Conservation (phyloP, 1,139 yeast species). For the Yamadazyma kanchanaburiensis region DNA sequence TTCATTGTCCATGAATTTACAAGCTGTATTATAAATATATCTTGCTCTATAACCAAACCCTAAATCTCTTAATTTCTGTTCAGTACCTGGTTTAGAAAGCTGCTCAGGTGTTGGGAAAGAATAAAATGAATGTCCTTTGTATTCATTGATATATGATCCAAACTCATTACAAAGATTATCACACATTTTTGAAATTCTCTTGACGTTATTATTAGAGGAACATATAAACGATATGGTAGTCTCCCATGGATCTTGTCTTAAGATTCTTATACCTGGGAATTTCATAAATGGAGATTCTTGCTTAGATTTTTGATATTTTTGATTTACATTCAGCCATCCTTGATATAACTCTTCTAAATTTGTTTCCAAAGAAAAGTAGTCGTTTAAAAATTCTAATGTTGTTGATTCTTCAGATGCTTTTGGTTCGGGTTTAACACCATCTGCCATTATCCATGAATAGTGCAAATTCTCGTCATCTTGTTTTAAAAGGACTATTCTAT, state of each 20-base stretch:
- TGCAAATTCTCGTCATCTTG: conserved; percentile 39
- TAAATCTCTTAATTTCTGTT: conserved; percentile 45
- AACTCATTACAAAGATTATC: conserved; percentile 69
- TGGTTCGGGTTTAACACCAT: conserved; percentile 2
- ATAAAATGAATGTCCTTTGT: conserved; percentile 58
- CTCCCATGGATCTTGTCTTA: conserved; percentile 97
- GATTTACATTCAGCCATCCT: conserved; percentile 62
- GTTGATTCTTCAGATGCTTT: conserved; percentile 16
- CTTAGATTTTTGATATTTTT: conserved; percentile 31
- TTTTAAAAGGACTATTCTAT: conserved; percentile 48
- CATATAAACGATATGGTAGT: conserved; percentile 86
- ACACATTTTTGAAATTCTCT: conserved; percentile 92
- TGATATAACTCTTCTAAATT: conserved; percentile 51
- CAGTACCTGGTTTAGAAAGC: conserved; percentile 38
- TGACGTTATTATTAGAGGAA: conserved; percentile 93
- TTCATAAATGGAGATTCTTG: conserved; percentile 33
- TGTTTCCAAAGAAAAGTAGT: conserved; percentile 68
- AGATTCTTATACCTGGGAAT: conserved; percentile 73
- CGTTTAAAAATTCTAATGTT: conserved; percentile 46
- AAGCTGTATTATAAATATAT: conserved; percentile 78
- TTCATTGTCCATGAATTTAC: conserved; percentile 34
- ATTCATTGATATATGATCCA: conserved; percentile 59
- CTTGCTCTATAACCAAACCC: conserved; percentile 95
- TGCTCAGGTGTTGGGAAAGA: conserved; percentile 70
- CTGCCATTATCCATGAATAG: conserved; percentile 27